Base-by-base conservation (phyloP, 495 filamentous ascomycete genomes). In the Lichina pygmaea region DNA sequence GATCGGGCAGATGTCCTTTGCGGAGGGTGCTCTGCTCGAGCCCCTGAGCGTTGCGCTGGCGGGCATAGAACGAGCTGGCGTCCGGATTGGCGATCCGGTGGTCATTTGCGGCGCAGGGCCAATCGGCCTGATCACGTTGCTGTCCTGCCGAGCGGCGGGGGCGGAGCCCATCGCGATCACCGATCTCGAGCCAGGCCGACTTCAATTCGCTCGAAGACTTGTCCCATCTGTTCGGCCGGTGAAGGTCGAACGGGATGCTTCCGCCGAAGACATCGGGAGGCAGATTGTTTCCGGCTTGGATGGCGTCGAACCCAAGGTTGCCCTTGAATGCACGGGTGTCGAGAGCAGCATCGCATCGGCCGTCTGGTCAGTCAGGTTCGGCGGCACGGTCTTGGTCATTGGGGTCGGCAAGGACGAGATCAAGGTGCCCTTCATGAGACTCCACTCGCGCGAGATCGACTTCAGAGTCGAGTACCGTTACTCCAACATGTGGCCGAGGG, bases 381-480 rank as follows among this genome's bases (percentile, higher is more conserved):
- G 72, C 13, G 73, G 74, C 2, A 63, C 62, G 0, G 60, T 77
- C 24, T 69, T 75, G 59, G 71, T 75, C 1, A 71, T 77, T 50
- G 74, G 74, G 0, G 72, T 77, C 2, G 72, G 73, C 6, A 70
- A 63, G 44, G 54, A 62, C 13, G 60, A 68, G 13, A 70, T 77
- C 64, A 70, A 75, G 51, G 72, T 77, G 11, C 74, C 72, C 0
- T 78, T 77, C 51, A 77, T 77, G 74, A 71, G 75, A 50, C 51
- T 77, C 12, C 85, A 78, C 54, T 86, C 83, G 11, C 70, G 81
- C 54, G 86, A 95, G 63, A 75, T 95, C 53, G 86, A 93, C 58
- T 61, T 95, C 46, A 79, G 86, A 63, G 91, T 92, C 62, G 86
- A 93, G 66, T 93, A 95, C 63, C 72, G 86, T 45, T 93, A 93